Conservation (phyloP, 2,329 filamentous ascomycete genomes). For the Ceratocystis cacaofunesta region DNA sequence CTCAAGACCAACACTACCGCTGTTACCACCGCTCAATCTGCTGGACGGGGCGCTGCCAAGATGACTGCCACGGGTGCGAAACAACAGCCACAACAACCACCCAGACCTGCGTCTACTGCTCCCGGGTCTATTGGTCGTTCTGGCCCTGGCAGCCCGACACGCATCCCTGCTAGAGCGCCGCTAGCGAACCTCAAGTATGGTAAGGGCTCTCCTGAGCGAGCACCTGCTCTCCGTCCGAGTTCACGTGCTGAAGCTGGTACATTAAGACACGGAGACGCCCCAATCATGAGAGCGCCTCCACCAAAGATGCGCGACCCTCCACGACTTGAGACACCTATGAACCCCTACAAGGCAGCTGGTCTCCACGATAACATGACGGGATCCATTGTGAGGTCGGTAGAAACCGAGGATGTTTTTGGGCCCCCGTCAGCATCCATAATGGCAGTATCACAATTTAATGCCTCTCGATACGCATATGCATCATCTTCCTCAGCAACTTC, state of each 20-base stretch:
- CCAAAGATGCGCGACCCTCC: constrained; percentile 75
- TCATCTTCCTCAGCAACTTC: constrained; percentile 23
- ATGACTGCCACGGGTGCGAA: constrained; percentile 33
- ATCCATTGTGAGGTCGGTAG: constrained; percentile 42
- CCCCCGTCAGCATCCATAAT: constrained; percentile 1
- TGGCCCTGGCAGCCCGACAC: constrained; percentile 40
- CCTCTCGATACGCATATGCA: constrained; percentile 28
- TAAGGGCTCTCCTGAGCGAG: constrained; percentile 68
- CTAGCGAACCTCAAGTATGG: constrained; percentile 54
- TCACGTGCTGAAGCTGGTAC: constrained; percentile 27
- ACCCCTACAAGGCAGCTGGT: constrained; percentile 32
- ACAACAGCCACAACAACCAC: constrained; percentile 21
- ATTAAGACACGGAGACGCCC: constrained; percentile 39
- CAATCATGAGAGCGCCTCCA: constrained; percentile 51
- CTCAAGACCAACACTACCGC: constrained; percentile 10
- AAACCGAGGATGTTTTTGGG: constrained; percentile 62
- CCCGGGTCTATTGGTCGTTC: constrained; percentile 8
- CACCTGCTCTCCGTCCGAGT: constrained; percentile 27
- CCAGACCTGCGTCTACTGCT: constrained; percentile 21
- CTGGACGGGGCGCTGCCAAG: constrained; percentile 33
- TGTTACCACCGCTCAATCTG: constrained; percentile 18
- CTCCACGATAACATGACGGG: constrained; percentile 22
- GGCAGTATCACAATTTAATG: constrained; percentile 22
- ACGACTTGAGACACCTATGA: constrained; percentile 36
- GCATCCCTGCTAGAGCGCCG: constrained; percentile 55